A percentile compares a stretch with the other conserved stretches of the same genome.
phyloP scores from a whole-genome alignment of 2,329 filamentous ascomycete genomes.

The Alternaria triticimaculans region DNA sequence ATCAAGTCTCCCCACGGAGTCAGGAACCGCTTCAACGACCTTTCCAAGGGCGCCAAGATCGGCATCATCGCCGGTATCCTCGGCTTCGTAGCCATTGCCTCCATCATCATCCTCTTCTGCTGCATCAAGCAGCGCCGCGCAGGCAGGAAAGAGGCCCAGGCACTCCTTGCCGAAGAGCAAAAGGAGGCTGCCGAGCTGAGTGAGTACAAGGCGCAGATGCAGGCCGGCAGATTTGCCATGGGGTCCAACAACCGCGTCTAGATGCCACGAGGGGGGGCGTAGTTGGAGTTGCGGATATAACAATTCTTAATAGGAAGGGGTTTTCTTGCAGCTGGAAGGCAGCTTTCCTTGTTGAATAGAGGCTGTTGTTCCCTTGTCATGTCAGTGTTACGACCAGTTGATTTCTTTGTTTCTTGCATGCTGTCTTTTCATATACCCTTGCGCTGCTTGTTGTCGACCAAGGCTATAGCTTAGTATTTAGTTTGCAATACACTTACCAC shows the following conservation, averaged over 20 bases:
- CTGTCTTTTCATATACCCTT: conserved; percentile 20
- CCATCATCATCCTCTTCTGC: conserved; percentile 42
- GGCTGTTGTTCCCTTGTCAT: conserved; percentile 8
- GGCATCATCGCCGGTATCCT: conserved; percentile 43
- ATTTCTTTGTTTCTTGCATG: conserved; percentile 5
- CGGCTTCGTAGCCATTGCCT: conserved; percentile 34
- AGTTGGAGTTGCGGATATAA: neutral
- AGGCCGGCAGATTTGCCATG: conserved; percentile 31
- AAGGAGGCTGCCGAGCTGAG: conserved; percentile 48
- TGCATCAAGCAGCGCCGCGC: conserved; percentile 50
- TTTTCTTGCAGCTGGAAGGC: conserved; percentile 6
- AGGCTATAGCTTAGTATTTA: conserved; percentile 4
- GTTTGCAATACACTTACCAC: neutral
- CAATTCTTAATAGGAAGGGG: conserved; percentile 10
- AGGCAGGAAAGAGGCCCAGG: conserved; percentile 43
- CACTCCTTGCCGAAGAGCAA: conserved; percentile 40
- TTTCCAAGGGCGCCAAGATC: conserved; percentile 42
- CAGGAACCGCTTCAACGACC: conserved; percentile 42
- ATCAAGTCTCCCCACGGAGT: conserved; percentile 46
- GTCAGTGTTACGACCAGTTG: conserved; percentile 14
- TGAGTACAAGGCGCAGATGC: conserved; percentile 41
- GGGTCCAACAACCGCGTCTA: conserved; percentile 22
- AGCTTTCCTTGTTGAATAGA: conserved; percentile 1
- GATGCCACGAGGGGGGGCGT: neutral
- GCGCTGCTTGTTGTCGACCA: conserved; percentile 3